A percentile compares a stretch with the other conserved stretches of the same genome.
Evolutionary conservation across 306 rosid species (phyloP).

Genomic region (Mimosa pudica): DNA sequence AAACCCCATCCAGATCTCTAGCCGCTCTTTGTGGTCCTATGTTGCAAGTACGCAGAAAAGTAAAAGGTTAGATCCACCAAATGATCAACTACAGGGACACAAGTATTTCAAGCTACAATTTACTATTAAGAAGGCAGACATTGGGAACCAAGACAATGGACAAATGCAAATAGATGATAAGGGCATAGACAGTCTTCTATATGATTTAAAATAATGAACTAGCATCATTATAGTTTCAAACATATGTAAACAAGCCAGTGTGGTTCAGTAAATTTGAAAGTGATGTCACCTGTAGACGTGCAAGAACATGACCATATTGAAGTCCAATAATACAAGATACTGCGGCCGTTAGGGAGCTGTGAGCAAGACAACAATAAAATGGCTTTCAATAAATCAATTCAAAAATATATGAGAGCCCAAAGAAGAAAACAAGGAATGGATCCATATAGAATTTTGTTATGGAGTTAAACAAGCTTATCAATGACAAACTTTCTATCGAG

Average conservation of each 20-base stretch:
- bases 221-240: neutral
- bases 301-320: slow-evolving; percentile 89
- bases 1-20: slow-evolving; percentile 55
- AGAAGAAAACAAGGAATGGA: no score
- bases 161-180: neutral
- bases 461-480: no score
- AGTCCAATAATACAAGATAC: slow-evolving; percentile 94
- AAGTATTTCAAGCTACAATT: slow-evolving; percentile 3
- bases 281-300: slow-evolving; percentile 66
- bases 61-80: slow-evolving; percentile 25
- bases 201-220: neutral
- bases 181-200: neutral
- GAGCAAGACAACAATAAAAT: slow-evolving; percentile 33
- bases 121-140: neutral
- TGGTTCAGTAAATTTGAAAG: slow-evolving; percentile 26
- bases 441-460: no score
- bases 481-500: no score
- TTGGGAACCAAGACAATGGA: neutral
- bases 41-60: slow-evolving; percentile 30
- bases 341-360: slow-evolving; percentile 84
- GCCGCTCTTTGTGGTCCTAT: slow-evolving; percentile 82
- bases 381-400: slow-evolving; percentile 7
- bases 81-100: neutral
- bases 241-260: neutral
- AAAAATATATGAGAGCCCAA: neutral